Evolutionary conservation across 2,329 filamentous ascomycete species (phyloP).

Genomic region (Colletotrichum sp.): DNA sequence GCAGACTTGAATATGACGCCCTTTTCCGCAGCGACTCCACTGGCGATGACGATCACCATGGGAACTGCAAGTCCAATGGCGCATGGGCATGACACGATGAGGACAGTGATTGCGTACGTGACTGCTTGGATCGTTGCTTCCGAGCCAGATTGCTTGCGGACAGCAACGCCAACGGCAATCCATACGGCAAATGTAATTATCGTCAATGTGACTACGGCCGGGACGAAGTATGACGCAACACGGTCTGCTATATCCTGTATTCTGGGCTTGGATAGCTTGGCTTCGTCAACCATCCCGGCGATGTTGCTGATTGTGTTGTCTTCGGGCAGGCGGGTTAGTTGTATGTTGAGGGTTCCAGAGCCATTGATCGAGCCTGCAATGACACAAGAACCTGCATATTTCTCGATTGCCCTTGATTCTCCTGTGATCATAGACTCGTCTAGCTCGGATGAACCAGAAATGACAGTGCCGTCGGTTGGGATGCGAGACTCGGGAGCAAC

Average conservation of each 20-base stretch:
- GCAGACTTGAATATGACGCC: constrained; percentile 75
- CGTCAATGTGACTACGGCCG: constrained; percentile 63
- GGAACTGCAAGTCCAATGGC: constrained; percentile 77
- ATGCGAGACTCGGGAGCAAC: constrained; percentile 63
- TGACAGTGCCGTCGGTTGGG: constrained; percentile 72
- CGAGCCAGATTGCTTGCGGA: constrained; percentile 43
- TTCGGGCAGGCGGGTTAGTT: constrained; percentile 63
- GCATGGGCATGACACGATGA: constrained; percentile 80
- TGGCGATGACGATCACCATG: constrained; percentile 77
- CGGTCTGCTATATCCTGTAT: constrained; percentile 71
- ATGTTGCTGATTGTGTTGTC: constrained; percentile 77
- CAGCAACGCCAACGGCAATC: constrained; percentile 61
- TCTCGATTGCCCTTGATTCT: constrained; percentile 66
- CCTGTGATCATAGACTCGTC: constrained; percentile 83
- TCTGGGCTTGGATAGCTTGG: constrained; percentile 69
- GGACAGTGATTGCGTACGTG: constrained; percentile 73
- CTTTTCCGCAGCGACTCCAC: constrained; percentile 65
- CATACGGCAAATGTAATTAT: constrained; percentile 66
- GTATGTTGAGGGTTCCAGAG: constrained; percentile 62
- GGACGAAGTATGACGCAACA: constrained; percentile 73
- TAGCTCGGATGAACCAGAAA: constrained; percentile 67
- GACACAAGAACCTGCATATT: constrained; percentile 55
- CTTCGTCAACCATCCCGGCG: constrained; percentile 72
- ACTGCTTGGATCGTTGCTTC: constrained; percentile 63
- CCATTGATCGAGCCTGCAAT: constrained; percentile 75